phyloP scores from a whole-genome alignment of 2,329 filamentous ascomycete species.

The Cytospora piceae region DNA sequence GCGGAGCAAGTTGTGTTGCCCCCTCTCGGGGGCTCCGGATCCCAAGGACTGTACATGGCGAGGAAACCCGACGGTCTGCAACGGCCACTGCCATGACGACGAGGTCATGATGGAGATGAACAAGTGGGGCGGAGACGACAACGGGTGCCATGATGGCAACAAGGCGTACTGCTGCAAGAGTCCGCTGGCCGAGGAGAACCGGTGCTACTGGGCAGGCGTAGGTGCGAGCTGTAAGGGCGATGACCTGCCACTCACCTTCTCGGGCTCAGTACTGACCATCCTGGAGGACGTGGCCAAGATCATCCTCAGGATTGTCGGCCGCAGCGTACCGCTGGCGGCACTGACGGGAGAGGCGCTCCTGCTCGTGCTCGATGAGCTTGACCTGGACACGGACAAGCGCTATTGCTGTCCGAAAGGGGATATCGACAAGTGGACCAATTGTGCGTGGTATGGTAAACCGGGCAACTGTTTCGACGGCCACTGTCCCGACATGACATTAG shows the following conservation, averaged over 20 bases:
- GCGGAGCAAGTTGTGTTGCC: constrained; percentile 39
- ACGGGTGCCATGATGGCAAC: constrained; percentile 38
- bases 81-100: constrained; percentile 40
- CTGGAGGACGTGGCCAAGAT: too few relatives aligned
- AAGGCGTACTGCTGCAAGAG: constrained; percentile 39
- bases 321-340: too few relatives aligned
- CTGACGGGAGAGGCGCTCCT: too few relatives aligned
- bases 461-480: constrained; percentile 41
- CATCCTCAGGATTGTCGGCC: too few relatives aligned
- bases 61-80: constrained; percentile 37
- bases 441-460: constrained; percentile 42
- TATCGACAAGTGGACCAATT: constrained; percentile 38
- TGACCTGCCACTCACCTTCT: constrained; percentile 18
- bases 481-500: constrained; percentile 35
- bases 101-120: constrained; percentile 40
- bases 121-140: constrained; percentile 35
- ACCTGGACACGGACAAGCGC: constrained; percentile 33
- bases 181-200: constrained; percentile 32
- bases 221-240: constrained; percentile 33
- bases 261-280: too few relatives aligned
- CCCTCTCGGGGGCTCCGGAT: constrained; percentile 38
- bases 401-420: constrained; percentile 39
- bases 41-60: constrained; percentile 40
- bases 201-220: constrained; percentile 35
- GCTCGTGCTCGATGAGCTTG: constrained; percentile 21